phyloP scores from a whole-genome alignment of 116 monocot genomes.

The Posidonia oceanica region DNA sequence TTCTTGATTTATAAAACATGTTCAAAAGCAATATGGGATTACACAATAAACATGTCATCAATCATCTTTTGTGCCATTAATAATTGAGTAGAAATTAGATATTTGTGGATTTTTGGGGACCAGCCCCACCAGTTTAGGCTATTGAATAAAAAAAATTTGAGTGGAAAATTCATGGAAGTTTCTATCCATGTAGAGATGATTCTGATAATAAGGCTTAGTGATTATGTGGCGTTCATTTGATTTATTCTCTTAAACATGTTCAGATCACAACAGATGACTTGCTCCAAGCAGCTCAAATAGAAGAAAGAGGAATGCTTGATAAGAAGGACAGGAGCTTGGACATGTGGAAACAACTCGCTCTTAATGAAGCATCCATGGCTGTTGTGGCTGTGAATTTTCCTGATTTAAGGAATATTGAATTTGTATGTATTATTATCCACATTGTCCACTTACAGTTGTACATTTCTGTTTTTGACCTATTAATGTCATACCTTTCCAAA shows the following conservation, averaged over 20 bases:
- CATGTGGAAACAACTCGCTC: slow-evolving; percentile 71
- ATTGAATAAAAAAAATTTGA: too few relatives aligned
- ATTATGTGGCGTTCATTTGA: not conserved
- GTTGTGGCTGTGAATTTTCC: slow-evolving; percentile 86
- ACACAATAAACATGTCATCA: too few relatives aligned
- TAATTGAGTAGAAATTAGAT: too few relatives aligned
- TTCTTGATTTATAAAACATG: too few relatives aligned
- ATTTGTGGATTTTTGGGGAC: too few relatives aligned
- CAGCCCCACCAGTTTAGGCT: too few relatives aligned
- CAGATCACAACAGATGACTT: slow-evolving; percentile 88
- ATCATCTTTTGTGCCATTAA: too few relatives aligned
- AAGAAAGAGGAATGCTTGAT: slow-evolving; percentile 90
- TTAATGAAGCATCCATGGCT: slow-evolving; percentile 86
- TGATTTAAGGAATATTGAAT: slow-evolving; percentile 79
- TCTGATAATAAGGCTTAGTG: too few relatives aligned
- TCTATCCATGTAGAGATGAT: too few relatives aligned
- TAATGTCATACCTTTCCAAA: not conserved
- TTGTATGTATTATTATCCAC: slow-evolving; percentile 33
- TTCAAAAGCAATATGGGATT: too few relatives aligned
- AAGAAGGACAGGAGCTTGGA: slow-evolving; percentile 72
- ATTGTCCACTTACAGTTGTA: not conserved
- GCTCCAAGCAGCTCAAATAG: slow-evolving; percentile 89
- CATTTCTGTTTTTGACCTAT: not conserved
- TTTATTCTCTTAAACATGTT: slow-evolving; percentile 5
- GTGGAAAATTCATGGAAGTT: too few relatives aligned